Evolutionary conservation across 2,329 filamentous ascomycete genomes (phyloP).

Genomic region (Gnomoniopsis smithogilvyi): DNA sequence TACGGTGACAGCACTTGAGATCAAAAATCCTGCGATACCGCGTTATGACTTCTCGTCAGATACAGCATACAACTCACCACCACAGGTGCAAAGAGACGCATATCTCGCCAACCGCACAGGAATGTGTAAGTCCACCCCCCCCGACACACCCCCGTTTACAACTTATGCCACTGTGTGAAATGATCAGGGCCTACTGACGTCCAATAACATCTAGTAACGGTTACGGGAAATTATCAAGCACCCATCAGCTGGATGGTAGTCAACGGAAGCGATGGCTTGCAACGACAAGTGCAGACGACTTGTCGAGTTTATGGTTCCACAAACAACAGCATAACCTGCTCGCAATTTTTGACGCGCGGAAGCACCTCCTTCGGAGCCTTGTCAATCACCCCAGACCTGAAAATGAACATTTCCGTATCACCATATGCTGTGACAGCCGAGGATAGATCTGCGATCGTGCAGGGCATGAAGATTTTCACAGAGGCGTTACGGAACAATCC

Average conservation of each 20-base stretch:
- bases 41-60: background rate
- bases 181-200: too few species aligned
- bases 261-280: background rate
- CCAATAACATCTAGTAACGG: too few species aligned
- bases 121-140: background rate
- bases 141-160: too few species aligned
- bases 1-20: slow-evolving; percentile 4
- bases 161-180: too few species aligned
- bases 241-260: background rate
- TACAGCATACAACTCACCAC: background rate
- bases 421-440: background rate
- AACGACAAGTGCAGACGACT: slow-evolving; percentile 1
- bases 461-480: background rate
- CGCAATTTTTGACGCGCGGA: background rate
- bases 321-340: background rate
- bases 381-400: background rate
- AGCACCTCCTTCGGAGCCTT: background rate
- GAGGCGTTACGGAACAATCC: background rate
- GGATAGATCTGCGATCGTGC: background rate
- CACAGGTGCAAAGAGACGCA: background rate
- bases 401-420: background rate
- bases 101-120: background rate
- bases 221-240: background rate
- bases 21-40: background rate
- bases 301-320: background rate